Conservation (phyloP, 2,329 filamentous ascomycete genomes). For the Verticillium alfalfae region DNA sequence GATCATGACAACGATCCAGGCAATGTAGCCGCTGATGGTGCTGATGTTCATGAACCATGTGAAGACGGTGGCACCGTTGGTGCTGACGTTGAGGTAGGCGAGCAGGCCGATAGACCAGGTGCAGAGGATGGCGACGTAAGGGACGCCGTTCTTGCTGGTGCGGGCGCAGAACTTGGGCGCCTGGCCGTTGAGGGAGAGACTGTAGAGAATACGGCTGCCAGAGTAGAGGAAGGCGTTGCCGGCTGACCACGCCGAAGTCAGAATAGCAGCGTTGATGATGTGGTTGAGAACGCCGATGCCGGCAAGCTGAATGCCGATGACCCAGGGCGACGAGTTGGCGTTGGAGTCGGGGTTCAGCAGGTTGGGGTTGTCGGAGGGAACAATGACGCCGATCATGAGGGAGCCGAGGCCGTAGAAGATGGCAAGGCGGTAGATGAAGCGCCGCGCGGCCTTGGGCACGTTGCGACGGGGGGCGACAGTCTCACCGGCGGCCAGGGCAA, state of each 20-base stretch:
- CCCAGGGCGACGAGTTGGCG: conserved; percentile 57
- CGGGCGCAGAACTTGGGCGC: conserved; percentile 56
- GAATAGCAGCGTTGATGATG: conserved; percentile 63
- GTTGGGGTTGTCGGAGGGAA: conserved; percentile 58
- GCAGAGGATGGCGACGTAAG: conserved; percentile 45
- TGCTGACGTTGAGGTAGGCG: conserved; percentile 64
- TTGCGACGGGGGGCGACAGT: conserved; percentile 58
- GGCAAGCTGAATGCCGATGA: conserved; percentile 61
- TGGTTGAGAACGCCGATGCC: conserved; percentile 59
- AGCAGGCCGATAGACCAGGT: conserved; percentile 58
- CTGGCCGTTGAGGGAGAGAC: conserved; percentile 60
- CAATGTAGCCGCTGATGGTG: conserved; percentile 55
- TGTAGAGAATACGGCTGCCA: conserved; percentile 64
- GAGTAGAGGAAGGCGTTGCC: conserved; percentile 60
- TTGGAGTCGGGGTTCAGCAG: conserved; percentile 54
- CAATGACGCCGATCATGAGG: conserved; percentile 55
- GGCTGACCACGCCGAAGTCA: conserved; percentile 61
- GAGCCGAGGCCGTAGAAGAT: conserved; percentile 60
- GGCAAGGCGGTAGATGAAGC: conserved; percentile 57
- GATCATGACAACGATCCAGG: conserved; percentile 53
- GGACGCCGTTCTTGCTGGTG: conserved; percentile 58
- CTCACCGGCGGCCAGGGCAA: conserved; percentile 60
- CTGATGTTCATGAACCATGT: conserved; percentile 68
- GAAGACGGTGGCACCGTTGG: conserved; percentile 59
- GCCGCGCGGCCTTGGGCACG: conserved; percentile 59